phyloP scores from a whole-genome alignment of 2,329 filamentous ascomycete genomes.

The Alternaria viburni region DNA sequence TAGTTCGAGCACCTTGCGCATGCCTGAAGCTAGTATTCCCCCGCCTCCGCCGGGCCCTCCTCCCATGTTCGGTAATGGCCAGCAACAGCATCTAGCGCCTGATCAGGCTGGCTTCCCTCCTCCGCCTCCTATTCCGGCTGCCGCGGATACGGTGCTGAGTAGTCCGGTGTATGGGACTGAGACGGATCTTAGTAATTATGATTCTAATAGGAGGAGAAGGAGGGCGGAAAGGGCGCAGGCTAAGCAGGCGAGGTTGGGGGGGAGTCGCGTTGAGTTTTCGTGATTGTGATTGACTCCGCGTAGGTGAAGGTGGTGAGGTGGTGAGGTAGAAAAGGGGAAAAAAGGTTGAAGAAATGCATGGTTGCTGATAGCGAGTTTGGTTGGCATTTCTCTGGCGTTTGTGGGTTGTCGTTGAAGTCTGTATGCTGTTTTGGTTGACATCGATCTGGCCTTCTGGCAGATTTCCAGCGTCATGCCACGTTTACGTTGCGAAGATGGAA shows the following conservation, averaged over 20 bases:
- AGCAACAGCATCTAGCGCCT: slow-evolving; percentile 10
- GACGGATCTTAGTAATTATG: slow-evolving; percentile 48
- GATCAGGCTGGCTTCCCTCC: slow-evolving; percentile 28
- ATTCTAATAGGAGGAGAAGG: slow-evolving; percentile 47
- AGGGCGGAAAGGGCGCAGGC: slow-evolving; percentile 50
- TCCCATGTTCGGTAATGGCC: slow-evolving; percentile 20
- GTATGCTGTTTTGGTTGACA: too few species aligned
- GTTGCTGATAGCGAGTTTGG: not conserved
- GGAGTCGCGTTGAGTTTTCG: slow-evolving; percentile 50
- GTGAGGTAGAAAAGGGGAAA: not conserved
- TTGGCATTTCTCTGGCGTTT: slow-evolving; percentile 3
- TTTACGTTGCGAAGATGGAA: not conserved
- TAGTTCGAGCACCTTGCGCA: slow-evolving; percentile 32
- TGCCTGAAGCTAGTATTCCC: slow-evolving; percentile 40
- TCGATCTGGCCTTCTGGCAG: not conserved
- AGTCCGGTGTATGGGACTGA: slow-evolving; percentile 48
- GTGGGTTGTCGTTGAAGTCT: not conserved
- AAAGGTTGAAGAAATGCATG: not conserved
- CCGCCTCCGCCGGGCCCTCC: slow-evolving; percentile 42
- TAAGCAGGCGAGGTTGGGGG: slow-evolving; percentile 42
- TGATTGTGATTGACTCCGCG: slow-evolving; percentile 25
- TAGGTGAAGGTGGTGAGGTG: too few species aligned
- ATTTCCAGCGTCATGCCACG: not conserved
- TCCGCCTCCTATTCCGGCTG: slow-evolving; percentile 44
- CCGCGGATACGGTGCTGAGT: slow-evolving; percentile 42